Evolutionary conservation across 148 eudicot species (phyloP).

Genomic region (Arbutus unedo): DNA sequence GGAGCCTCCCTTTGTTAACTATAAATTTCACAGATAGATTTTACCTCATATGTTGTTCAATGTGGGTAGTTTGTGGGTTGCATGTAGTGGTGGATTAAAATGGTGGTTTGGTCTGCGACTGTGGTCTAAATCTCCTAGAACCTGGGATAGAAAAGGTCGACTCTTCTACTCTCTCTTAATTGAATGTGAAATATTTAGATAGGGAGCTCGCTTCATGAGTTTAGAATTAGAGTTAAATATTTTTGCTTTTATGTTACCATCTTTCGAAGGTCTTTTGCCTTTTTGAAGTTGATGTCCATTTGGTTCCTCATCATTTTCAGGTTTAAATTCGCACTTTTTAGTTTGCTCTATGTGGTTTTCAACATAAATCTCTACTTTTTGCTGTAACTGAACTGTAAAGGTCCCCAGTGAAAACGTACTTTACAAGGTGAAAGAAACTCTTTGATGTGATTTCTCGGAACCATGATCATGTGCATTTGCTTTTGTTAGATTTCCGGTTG

Average conservation of each 20-base stretch:
- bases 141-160: background rate
- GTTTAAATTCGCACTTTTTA: background rate
- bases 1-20: background rate
- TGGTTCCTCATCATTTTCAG: background rate
- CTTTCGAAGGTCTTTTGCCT: background rate
- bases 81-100: background rate
- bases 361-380: background rate
- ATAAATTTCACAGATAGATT: background rate
- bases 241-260: background rate
- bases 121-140: background rate
- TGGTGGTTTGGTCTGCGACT: background rate
- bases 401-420: background rate
- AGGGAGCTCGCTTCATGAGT: background rate
- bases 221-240: background rate
- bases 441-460: background rate
- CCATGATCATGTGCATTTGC: background rate
- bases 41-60: background rate
- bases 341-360: background rate
- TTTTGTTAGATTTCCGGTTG: no score
- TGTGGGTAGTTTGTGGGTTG: background rate
- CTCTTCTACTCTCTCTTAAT: background rate
- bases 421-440: background rate
- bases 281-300: constrained; percentile 3
- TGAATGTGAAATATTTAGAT: background rate
- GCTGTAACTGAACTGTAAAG: background rate